phyloP scores from a whole-genome alignment of 1,284 basidiomycete genomes.

The Ustilago hordei region DNA sequence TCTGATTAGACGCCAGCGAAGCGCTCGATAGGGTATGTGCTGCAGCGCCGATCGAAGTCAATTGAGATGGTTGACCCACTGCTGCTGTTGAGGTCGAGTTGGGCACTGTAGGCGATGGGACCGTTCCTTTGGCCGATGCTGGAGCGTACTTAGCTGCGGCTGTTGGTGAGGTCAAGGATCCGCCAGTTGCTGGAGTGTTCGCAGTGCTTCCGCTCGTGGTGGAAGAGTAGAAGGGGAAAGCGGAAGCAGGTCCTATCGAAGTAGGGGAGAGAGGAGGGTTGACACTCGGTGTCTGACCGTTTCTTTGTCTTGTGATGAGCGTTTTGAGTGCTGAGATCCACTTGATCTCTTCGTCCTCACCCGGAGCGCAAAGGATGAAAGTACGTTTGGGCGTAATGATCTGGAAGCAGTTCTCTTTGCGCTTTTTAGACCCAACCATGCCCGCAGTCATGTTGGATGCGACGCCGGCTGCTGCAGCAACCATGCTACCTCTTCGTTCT shows the following conservation, averaged over 20 bases:
- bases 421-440: constrained; percentile 51
- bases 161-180: constrained; percentile 12
- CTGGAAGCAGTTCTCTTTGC: constrained; percentile 82
- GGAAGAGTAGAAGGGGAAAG: constrained; percentile 33
- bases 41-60: constrained; percentile 44
- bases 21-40: constrained; percentile 34
- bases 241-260: constrained; percentile 3
- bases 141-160: constrained; percentile 12
- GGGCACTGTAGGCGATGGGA: constrained; percentile 5
- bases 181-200: not conserved
- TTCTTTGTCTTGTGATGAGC: constrained; percentile 75
- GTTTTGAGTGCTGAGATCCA: constrained; percentile 95
- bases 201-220: not conserved
- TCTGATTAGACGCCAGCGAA: constrained; percentile 11
- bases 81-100: constrained; percentile 2
- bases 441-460: constrained; percentile 49
- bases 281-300: constrained; percentile 29
- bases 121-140: constrained; percentile 4
- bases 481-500: constrained; percentile 45
- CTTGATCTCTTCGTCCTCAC: constrained; percentile 97
- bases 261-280: constrained; percentile 39
- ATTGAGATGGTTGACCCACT: constrained; percentile 4
- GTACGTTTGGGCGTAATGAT: constrained; percentile 94
- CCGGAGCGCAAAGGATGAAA: constrained; percentile 89
- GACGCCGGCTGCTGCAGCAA: constrained; percentile 48